Evolutionary conservation across 2,329 filamentous ascomycete species (phyloP), one percentile per base, ranked within the genome.

Genomic region (Cytospora leucostoma): DNA sequence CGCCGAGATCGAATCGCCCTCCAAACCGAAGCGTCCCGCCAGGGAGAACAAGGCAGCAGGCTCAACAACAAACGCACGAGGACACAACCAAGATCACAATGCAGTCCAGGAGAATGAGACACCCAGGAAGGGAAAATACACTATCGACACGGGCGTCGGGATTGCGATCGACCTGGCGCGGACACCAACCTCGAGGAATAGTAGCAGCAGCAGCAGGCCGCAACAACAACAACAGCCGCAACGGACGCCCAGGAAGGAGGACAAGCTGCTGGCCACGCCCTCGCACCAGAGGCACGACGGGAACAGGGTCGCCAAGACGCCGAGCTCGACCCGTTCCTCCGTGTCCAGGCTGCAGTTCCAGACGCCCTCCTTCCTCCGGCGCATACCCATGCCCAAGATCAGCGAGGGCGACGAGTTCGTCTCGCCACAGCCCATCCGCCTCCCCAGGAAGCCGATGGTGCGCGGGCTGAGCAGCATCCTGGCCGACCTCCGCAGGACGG

Each of bases 391-490:
- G 54, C 78, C 82, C 0, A 74, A 80, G 1, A 78, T 88, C 1
- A 79, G 84, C 65, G 87, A 90, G 69, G 82, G 85, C 63, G 80
- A 77, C 34, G 73, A 80, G 58, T 81, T 81, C 63, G 73, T 77
- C n/a, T 77, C 76, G 2, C 77, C 81, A 0, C 77, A 78, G 3
- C 84, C 83, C 0, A 71, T 85, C 4, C 77, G 82, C 40, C 73
- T 87, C 33, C 87, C 84, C 3, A 80, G 80, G 49, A 88, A 86
- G 69, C 83, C 85, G 10, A 76, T 91, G n/a, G 85, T 85, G 1
- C 82, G 89, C 63, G 89, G 88, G 34, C 75, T 95, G 61, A 93
- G 90, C 72, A 88, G 85, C 66, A 88, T 93, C 67, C 88, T 94
- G 27, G 87, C 88, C 21, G 84, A 84, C 32, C 77, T 94, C 67